These are phyloP conservation scores for Astrocystis sublimbata DNA, from an alignment of 495 filamentous ascomycete genomes.

Conservation along the genomic window DNA sequence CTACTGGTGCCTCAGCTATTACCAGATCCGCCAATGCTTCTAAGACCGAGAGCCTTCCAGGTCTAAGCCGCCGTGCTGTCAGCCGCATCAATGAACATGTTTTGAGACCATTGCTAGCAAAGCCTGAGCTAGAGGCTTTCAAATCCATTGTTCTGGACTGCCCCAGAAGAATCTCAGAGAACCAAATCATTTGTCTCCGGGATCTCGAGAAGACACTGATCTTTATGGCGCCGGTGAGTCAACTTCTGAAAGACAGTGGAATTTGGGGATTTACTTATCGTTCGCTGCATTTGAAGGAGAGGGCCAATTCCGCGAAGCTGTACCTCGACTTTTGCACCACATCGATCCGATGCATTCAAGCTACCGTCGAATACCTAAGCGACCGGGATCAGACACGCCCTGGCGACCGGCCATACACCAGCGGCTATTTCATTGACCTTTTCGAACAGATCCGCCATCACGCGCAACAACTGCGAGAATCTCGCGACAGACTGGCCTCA, in stretches of 20 bases:
- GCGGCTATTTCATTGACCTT: constrained; percentile 91
- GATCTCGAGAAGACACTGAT: constrained; percentile 89
- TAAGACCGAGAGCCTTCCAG: constrained; percentile 37
- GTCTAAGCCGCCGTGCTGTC: constrained; percentile 51
- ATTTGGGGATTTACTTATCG: constrained; percentile 67
- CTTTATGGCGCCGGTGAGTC: constrained; percentile 86
- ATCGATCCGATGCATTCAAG: constrained; percentile 81
- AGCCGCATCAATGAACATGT: constrained; percentile 58
- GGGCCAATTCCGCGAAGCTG: constrained; percentile 61
- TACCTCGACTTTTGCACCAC: constrained; percentile 85
- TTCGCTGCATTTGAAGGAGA: constrained; percentile 67
- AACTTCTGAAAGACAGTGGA: constrained; percentile 46
- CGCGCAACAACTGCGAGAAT: constrained; percentile 57
- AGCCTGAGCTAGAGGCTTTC: constrained; percentile 67
- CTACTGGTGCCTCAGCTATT: constrained; percentile 34
- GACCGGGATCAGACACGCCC: constrained; percentile 79
- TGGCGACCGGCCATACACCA: constrained; percentile 83
- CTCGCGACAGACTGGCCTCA: constrained; percentile 48
- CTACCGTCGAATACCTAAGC: constrained; percentile 74
- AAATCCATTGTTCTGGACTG: constrained; percentile 74
- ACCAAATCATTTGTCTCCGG: constrained; percentile 79
- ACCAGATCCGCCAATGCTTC: constrained; percentile 51
- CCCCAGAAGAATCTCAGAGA: constrained; percentile 72
- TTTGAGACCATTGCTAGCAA: constrained; percentile 52
- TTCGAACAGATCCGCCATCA: constrained; percentile 80